Evolutionary conservation across 2,329 filamentous ascomycete species (phyloP).

Genomic region (Cadophora sp.): DNA sequence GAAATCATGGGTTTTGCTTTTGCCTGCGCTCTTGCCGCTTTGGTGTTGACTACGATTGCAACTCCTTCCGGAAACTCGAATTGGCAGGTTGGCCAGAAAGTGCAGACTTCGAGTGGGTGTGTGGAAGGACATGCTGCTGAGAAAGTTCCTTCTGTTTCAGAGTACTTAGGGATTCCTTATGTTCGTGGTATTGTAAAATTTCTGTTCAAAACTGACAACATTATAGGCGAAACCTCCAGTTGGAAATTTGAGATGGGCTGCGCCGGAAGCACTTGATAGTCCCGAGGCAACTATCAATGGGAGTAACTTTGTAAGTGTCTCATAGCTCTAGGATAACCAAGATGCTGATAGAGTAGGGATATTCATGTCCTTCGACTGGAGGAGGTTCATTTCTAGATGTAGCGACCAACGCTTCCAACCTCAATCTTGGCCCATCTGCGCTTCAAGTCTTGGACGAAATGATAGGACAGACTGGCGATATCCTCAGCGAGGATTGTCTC

Average conservation of each 20-base stretch:
- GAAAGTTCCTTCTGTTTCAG: constrained; percentile 32
- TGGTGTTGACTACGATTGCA: not conserved
- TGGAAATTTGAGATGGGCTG: constrained; percentile 47
- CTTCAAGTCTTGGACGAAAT: constrained; percentile 13
- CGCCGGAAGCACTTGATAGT: constrained; percentile 37
- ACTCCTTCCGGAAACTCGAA: not conserved
- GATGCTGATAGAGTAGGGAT: constrained; percentile 16
- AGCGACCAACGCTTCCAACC: not conserved
- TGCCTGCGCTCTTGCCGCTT: not conserved
- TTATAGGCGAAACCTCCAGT: constrained; percentile 44
- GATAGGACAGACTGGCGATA: constrained; percentile 15
- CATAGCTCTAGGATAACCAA: too few species aligned
- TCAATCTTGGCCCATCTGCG: constrained; percentile 7
- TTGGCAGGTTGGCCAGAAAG: constrained; percentile 14
- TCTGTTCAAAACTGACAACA: not conserved
- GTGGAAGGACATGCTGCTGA: constrained; percentile 34
- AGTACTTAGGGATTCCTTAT: constrained; percentile 50
- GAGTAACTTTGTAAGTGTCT: constrained; percentile 24
- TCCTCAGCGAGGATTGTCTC: constrained; percentile 45
- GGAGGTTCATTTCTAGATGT: constrained; percentile 8
- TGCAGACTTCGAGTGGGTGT: constrained; percentile 33
- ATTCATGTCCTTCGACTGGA: constrained; percentile 21
- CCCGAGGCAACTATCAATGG: constrained; percentile 25
- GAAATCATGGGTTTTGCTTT: not conserved
- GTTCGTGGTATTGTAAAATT: not conserved